These are phyloP conservation scores for Persicaria maculosa DNA, from an alignment of 148 eudicot species.

Conservation along the genomic window DNA sequence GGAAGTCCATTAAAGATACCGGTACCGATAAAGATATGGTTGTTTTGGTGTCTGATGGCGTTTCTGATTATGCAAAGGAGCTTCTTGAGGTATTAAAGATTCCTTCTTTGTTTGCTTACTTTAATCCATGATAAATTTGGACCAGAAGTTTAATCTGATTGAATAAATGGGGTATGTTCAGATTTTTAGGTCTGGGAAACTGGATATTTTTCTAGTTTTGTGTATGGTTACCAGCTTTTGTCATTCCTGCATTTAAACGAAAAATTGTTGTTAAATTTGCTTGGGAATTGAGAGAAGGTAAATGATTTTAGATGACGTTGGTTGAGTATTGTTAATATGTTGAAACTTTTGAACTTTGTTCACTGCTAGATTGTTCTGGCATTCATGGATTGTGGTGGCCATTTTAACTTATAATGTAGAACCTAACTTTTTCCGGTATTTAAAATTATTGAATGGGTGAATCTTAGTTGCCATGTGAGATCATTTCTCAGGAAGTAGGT, in stretches of 20 bases:
- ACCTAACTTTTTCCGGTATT: neutral
- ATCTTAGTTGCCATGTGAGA: neutral
- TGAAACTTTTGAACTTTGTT: neutral
- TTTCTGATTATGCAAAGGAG: slow-evolving; percentile 60
- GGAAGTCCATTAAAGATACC: slow-evolving; percentile 70
- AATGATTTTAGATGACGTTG: neutral
- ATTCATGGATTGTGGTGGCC: neutral
- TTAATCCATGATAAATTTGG: neutral
- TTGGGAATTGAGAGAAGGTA: neutral
- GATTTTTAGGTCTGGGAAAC: neutral
- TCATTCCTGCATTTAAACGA: slow-evolving; percentile 1
- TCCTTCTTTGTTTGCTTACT: neutral
- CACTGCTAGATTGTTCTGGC: slow-evolving; percentile 1
- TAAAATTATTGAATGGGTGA: neutral
- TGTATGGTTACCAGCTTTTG: neutral
- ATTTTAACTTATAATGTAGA: neutral
- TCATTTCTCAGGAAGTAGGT: neutral
- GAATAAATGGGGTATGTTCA: neutral
- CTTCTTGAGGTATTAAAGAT: slow-evolving; percentile 50
- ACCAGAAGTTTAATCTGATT: neutral
- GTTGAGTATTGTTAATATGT: neutral
- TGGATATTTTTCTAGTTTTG: neutral
- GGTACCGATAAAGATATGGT: slow-evolving; percentile 76
- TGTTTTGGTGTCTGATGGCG: slow-evolving; percentile 87
- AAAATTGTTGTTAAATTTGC: neutral